Evolutionary conservation across 805 yeast species (phyloP), one percentile per base, ranked within the genome.

Genomic region (Zygosaccharomyces pseudorouxii): DNA sequence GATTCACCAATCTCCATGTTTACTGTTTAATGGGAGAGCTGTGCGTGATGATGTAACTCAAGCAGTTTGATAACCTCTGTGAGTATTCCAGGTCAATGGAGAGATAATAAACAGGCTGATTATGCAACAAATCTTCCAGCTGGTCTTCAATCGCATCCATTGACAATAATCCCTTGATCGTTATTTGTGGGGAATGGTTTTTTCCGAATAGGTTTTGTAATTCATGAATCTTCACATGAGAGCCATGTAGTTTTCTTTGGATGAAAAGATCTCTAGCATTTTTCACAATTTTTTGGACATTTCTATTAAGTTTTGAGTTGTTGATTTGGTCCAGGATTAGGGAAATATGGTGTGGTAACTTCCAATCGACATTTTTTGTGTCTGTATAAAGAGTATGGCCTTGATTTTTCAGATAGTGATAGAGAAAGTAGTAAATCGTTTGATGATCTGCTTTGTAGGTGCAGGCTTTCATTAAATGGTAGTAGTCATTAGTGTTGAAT

Each of bases 401-500:
- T 12, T 23, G 31, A 11, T 8, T 30, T 36, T 18, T 25, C 41
- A 48, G 27, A 25, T 33, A 51, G 3, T 48, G 50, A 20, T 30
- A 50, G 8, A 54, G 40, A 30, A 49, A 50, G 27, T 33, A 54
- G 28, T 50, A 54, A 19, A 48, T 39, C n/a, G 48, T 18, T 27
- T 44, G 47, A 25, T 39, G 47, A 11, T 50, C 50, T 8, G 48
- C 35, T 10, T 50, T 48, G n/a, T 38, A 20, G 10, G 39, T 28
- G 39, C 51, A 49, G 12, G 55, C 35, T 30, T 44, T 48, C 42
- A 54, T 50, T 49, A 50, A 48, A 38, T 35, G 45, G 10, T 45
- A 52, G 42, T 51, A 57, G 38, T 57, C 62, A 33, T 46, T 41
- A 1, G 49, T 38, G 12, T 49, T 56, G 38, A 56, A 55, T 5